Conservation (phyloP, 2,329 filamentous ascomycete species). For the Lachnellula arida region DNA sequence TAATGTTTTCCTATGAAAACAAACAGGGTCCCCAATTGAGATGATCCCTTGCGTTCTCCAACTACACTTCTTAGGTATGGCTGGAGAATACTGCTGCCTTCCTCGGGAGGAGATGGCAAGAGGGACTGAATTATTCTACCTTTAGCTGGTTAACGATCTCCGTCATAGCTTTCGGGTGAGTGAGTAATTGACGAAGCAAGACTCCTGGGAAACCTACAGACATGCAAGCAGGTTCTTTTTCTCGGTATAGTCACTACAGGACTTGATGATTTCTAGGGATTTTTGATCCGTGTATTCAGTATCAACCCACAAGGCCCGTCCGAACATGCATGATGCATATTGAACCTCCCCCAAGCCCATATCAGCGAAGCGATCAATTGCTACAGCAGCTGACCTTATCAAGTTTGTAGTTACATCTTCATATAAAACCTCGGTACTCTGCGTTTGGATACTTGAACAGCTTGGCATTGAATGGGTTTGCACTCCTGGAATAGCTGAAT, state of each 20-base stretch:
- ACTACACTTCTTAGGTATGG: too few species aligned
- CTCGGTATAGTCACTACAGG: conserved; percentile 32
- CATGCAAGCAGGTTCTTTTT: conserved; percentile 32
- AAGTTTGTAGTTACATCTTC: conserved; percentile 31
- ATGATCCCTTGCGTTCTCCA: too few species aligned
- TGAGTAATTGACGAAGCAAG: neutral
- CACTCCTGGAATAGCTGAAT: conserved; percentile 27
- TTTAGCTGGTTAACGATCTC: conserved; percentile 30
- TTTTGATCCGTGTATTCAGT: conserved; percentile 33
- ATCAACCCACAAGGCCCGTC: conserved; percentile 25
- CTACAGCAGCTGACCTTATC: conserved; percentile 26
- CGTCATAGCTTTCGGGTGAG: conserved; percentile 25
- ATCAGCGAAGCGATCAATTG: conserved; percentile 31
- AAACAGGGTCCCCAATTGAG: too few species aligned
- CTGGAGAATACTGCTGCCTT: too few species aligned
- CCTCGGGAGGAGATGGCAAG: too few species aligned
- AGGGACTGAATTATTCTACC: too few species aligned
- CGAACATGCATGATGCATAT: conserved; percentile 30
- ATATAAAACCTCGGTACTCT: conserved; percentile 32
- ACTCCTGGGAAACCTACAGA: conserved; percentile 17
- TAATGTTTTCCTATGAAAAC: too few species aligned
- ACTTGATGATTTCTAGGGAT: conserved; percentile 29
- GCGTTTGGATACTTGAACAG: conserved; percentile 30
- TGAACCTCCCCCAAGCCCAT: conserved; percentile 33
- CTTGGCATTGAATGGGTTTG: conserved; percentile 20